Conservation (phyloP, 2,329 filamentous ascomycete species). For the Curvularia verruculosa region DNA sequence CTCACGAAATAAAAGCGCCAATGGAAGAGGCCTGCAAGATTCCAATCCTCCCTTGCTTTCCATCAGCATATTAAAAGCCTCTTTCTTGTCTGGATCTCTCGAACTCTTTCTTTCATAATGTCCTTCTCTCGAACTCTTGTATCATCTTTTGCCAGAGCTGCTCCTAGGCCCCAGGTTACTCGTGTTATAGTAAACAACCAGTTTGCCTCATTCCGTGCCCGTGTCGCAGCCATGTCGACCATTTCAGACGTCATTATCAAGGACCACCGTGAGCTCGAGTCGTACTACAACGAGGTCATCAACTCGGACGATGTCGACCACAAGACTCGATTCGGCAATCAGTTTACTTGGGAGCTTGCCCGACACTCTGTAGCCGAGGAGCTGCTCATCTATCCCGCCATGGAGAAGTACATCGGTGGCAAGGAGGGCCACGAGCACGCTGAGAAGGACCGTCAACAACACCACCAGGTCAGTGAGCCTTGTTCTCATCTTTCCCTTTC, state of each 20-base stretch:
- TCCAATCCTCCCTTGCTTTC: background rate
- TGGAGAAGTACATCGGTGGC: conserved; percentile 45
- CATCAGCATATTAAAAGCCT: conserved; percentile 3
- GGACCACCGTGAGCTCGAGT: conserved; percentile 52
- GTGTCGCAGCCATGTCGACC: conserved; percentile 7
- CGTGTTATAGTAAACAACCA: conserved; percentile 5
- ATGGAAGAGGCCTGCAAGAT: background rate
- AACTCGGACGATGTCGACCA: conserved; percentile 50
- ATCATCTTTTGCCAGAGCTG: conserved; percentile 12
- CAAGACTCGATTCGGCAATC: conserved; percentile 56
- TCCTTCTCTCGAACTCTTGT: conserved; percentile 10
- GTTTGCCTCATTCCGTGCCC: conserved; percentile 9
- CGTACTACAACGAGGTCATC: conserved; percentile 54
- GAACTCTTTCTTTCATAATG: conserved; percentile 7
- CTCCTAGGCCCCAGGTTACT: conserved; percentile 10
- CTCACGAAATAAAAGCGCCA: conserved; percentile 1
- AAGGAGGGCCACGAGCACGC: conserved; percentile 39
- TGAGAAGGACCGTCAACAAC: conserved; percentile 43
- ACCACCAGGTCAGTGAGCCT: conserved; percentile 34
- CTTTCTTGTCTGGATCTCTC: background rate
- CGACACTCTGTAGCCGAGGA: conserved; percentile 61
- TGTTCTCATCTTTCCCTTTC: background rate
- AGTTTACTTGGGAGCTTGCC: conserved; percentile 61
- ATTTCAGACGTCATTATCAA: conserved; percentile 41
- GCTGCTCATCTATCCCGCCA: conserved; percentile 49